Base-by-base conservation (phyloP, 768 basidiomycete genomes). In the Zangia roseola region DNA sequence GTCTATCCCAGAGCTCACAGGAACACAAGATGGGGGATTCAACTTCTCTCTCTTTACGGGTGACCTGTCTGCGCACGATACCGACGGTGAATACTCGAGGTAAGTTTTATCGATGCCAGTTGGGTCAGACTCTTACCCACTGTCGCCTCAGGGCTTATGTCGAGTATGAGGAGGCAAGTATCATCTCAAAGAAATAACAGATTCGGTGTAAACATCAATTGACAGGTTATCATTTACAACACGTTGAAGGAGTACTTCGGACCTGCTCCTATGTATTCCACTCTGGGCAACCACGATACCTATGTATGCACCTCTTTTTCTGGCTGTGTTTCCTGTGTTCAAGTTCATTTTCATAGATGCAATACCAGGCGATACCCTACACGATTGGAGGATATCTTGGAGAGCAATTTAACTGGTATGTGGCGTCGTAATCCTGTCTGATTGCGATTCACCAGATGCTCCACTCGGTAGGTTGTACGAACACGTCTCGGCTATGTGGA, bases 221-320 rank as follows among this genome's bases (percentile, higher is more conserved):
- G 16, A 43, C 17, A 85, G 82, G 74, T 81, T 0, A 60, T 83
- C 0, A 40, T 83, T 23, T 88, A 82, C 62, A 80, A 80, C 52
- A 68, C 87, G 23, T 75, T 86, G 68, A 83, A 76, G 61, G 65
- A 69, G 16, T 73, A 70, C 50, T 70, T 86, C 20, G 79, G 79
- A 16, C 70, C 76, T 9, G 81, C 83, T 0, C 84, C 86, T 21
- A 72, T 88, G 2, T 89, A 87, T 55, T 78, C 83, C n/a, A 78
- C 82, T 0, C 69, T 88, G 3, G 87, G 87, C 4, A 89, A 89
- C 62, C 87, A 89, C 55, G 87, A 89, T 59, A 81, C 74, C 42
- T 86, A 86, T 65, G 81, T 84, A 5, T 26, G n/a, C 41, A 17
- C 40, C 34, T 24, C 13, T 39, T 6, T 23, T 20, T 10, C 21